These are phyloP conservation scores for Hypomontagnella monticulosa DNA, from an alignment of 495 filamentous ascomycete species.

Conservation along the genomic window DNA sequence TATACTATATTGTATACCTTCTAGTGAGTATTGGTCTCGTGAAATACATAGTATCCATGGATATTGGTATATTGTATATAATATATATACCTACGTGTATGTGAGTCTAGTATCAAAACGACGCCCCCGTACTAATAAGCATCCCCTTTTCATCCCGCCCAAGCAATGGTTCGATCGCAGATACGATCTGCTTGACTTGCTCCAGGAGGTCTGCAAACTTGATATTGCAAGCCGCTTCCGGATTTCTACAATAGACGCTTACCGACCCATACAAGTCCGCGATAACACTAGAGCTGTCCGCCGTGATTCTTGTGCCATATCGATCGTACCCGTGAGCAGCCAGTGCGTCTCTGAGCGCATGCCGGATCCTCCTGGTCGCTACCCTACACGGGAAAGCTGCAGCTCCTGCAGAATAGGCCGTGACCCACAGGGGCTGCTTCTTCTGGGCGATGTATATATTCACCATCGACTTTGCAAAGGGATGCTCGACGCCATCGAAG, in stretches of 20 bases:
- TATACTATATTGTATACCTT: too few species aligned
- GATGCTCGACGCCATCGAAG: constrained; percentile 46
- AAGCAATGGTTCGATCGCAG: constrained; percentile 7
- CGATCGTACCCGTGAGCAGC: constrained; percentile 63
- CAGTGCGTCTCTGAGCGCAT: constrained; percentile 66
- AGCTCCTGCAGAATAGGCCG: constrained; percentile 37
- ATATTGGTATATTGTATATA: too few species aligned
- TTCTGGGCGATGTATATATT: constrained; percentile 42
- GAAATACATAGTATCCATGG: too few species aligned
- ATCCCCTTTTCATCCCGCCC: constrained; percentile 15
- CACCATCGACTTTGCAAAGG: constrained; percentile 46
- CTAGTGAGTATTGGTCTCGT: too few species aligned
- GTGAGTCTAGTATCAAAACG: too few species aligned
- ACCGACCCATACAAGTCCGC: constrained; percentile 45
- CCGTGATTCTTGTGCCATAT: constrained; percentile 54
- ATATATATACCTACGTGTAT: too few species aligned
- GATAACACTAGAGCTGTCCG: constrained; percentile 19
- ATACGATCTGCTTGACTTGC: constrained; percentile 29
- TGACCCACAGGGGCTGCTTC: constrained; percentile 62
- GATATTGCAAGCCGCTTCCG: constrained; percentile 35
- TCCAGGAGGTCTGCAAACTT: constrained; percentile 36
- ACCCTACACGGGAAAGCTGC: constrained; percentile 64
- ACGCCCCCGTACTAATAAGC: not conserved
- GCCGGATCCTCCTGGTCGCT: constrained; percentile 58
- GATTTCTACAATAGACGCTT: constrained; percentile 19